Base-by-base conservation (phyloP, 1,284 basidiomycete genomes). In the Melampsora americana region DNA sequence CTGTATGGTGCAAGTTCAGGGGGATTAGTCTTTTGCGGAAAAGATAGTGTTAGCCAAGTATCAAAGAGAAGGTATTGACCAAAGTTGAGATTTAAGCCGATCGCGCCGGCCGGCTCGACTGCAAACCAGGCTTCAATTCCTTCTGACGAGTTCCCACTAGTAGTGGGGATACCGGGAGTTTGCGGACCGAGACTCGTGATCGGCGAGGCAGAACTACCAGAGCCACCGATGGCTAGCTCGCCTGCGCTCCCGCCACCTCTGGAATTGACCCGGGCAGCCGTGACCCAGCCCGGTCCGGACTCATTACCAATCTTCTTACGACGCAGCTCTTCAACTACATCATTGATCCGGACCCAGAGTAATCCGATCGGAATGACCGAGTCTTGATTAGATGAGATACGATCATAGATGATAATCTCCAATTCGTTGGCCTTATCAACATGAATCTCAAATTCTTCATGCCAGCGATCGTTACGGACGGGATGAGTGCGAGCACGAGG, bases 381-480 rank as follows among this genome's bases (percentile, higher is more conserved):
- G 14, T 85, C 84, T 78, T 93, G 92, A 78, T 83, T 83, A 7
- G 89, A 89, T 23, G 89, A 88, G 79, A 92, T 89, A 80, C 93
- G 93, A 84, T 99, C 96, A 81, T 95, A 96, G 32, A 99, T 89
- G 18, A 93, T 93, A 66, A 99, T 90, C 84, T 99, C 96, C 72
- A 98, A 92, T 86, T 99, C 96, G 83, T 95, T 98, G 46, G 95
- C 95, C 83, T 97, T 98, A 85, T 98, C 95, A 67, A 99, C 92
- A 0, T 90, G 88, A 78, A 99, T 92, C 83, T 96, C 92, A 79
- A 99, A 98, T 77, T 93, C 92, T 84, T 99, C 95, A 83, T 93
- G 92, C 96, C 96, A 99, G 66, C 91, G 89, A 84, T 99, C 96
- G 65, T 90, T 95, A 78, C 94, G 89, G 26, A 93, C 91, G 7